Conservation (phyloP, 23 red algal species). For the Gracilaria domingensis region DNA sequence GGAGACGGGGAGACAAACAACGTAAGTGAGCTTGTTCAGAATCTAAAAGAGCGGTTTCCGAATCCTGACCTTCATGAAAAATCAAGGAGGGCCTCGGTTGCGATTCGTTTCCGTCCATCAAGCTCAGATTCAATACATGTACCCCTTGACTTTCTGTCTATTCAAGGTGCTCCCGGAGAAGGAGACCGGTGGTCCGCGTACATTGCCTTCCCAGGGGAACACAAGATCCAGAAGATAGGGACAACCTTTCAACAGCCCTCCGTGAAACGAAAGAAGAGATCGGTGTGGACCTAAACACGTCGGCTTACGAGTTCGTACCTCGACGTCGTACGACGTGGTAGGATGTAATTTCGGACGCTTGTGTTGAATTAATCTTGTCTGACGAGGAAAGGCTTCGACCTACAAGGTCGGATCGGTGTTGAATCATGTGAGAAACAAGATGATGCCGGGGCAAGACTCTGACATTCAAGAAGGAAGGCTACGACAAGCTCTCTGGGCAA, state of each 20-base stretch:
- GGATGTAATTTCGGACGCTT: too few relatives aligned
- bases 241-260: constrained; percentile 74
- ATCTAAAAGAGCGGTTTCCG: constrained; percentile 6
- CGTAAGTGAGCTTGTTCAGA: not conserved
- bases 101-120: constrained; percentile 39
- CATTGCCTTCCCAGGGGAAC: constrained; percentile 88
- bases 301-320: constrained; percentile 40
- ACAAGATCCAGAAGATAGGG: constrained; percentile 47
- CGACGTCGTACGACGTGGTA: too few relatives aligned
- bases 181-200: constrained; percentile 90
- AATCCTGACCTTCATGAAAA: not conserved
- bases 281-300: constrained; percentile 67
- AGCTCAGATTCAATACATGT: not conserved
- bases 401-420: too few relatives aligned
- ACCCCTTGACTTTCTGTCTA: constrained; percentile 71
- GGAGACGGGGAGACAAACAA: not conserved
- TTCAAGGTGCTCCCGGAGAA: constrained; percentile 70
- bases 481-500: too few relatives aligned
- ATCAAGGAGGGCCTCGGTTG: constrained; percentile 52
- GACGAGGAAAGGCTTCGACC: too few relatives aligned
- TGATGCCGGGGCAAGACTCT: too few relatives aligned
- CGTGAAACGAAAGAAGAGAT: constrained; percentile 91
- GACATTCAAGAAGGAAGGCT: too few relatives aligned
- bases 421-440: too few relatives aligned
- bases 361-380: too few relatives aligned